Conservation (phyloP, 2,329 filamentous ascomycete species). For the Fusarium nanum region DNA sequence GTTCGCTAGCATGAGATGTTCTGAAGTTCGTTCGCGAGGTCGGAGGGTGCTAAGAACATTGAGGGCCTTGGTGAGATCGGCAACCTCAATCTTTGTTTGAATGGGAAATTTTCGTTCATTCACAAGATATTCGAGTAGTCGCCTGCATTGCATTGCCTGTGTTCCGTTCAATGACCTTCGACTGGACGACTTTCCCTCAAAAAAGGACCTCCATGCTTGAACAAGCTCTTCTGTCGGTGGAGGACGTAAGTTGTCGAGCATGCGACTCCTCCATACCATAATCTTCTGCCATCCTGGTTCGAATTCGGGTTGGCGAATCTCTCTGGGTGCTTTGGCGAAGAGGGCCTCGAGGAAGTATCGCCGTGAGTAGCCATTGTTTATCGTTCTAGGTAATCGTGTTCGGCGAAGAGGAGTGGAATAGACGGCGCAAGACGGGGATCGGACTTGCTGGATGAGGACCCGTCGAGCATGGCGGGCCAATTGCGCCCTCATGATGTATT, state of each 20-base stretch:
- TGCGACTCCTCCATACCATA: constrained; percentile 72
- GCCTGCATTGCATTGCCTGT: constrained; percentile 68
- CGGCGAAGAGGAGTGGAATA: constrained; percentile 48
- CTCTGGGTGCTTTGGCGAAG: constrained; percentile 68
- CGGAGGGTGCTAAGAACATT: constrained; percentile 55
- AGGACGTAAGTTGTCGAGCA: constrained; percentile 71
- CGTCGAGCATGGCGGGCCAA: constrained; percentile 59
- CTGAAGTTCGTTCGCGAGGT: constrained; percentile 56
- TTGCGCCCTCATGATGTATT: constrained; percentile 58
- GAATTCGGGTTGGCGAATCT: constrained; percentile 70
- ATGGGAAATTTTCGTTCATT: constrained; percentile 40
- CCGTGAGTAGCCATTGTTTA: constrained; percentile 38
- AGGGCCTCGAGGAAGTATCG: constrained; percentile 70
- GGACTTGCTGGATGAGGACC: constrained; percentile 52
- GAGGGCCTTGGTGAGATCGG: constrained; percentile 55
- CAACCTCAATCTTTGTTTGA: constrained; percentile 49
- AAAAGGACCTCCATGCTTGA: constrained; percentile 73
- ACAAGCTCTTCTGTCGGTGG: constrained; percentile 73
- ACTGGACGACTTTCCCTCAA: constrained; percentile 64
- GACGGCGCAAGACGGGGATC: constrained; percentile 51
- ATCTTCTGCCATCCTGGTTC: constrained; percentile 79
- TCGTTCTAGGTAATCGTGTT: constrained; percentile 42
- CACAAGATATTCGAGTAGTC: constrained; percentile 71
- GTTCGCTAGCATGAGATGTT: constrained; percentile 62
- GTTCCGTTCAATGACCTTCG: constrained; percentile 68